A percentile compares a stretch with the other conserved stretches of the same genome.
Conservation (phyloP, 2,329 filamentous ascomycete species). For the Dactylellina sp. region DNA sequence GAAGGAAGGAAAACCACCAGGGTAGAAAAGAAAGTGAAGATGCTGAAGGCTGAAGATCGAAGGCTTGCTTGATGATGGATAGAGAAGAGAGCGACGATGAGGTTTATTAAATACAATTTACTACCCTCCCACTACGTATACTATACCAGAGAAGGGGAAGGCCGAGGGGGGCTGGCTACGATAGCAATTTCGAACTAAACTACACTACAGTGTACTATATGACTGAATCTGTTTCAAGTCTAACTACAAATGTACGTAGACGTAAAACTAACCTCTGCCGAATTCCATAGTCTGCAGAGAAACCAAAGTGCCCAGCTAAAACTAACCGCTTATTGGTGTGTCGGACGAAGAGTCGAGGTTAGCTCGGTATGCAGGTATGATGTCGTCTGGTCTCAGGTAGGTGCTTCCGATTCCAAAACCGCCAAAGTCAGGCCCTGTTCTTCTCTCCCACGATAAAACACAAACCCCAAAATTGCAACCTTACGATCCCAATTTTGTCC, state of each 20-base stretch:
- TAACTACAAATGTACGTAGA: no score
- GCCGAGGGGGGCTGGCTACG: no score
- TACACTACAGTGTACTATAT: no score
- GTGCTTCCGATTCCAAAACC: conserved; percentile 10
- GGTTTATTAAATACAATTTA: conserved; percentile 21
- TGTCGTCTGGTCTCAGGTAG: conserved; percentile 39
- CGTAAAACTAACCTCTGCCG: no score
- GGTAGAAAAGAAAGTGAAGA: conserved; percentile 33
- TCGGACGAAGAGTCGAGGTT: neutral
- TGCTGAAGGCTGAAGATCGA: conserved; percentile 50
- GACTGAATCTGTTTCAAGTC: no score
- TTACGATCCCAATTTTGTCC: no score
- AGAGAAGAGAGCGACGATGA: conserved; percentile 23
- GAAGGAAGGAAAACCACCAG: conserved; percentile 24
- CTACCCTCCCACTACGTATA: neutral
- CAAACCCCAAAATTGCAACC: neutral
- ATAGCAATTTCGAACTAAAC: no score
- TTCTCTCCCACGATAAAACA: conserved; percentile 17
- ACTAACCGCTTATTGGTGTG: no score
- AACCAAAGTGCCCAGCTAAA: no score
- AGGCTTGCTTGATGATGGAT: conserved; percentile 51
- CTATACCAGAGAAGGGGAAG: no score
- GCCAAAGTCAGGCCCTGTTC: neutral
- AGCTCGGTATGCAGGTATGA: conserved; percentile 17
- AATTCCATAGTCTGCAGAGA: no score